These are phyloP conservation scores for Chytriomyces confervae DNA, from an alignment of 192 early-diverging fungal species.

Conservation along the genomic window DNA sequence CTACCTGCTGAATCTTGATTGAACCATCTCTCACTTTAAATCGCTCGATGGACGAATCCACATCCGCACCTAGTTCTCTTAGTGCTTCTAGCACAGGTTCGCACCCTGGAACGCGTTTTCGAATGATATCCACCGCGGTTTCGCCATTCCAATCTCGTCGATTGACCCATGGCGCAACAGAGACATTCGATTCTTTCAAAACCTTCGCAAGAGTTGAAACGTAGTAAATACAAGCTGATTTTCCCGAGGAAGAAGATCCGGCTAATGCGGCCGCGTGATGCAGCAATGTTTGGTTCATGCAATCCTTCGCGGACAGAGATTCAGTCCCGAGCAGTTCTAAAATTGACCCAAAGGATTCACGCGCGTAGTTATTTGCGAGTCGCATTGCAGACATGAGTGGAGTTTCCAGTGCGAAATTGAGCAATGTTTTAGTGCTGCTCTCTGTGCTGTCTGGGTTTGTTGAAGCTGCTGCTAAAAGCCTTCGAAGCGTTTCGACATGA, in stretches of 20 bases:
- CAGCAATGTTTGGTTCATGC: conserved; percentile 11
- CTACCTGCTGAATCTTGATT: too few relatives aligned
- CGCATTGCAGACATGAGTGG: conserved; percentile 21
- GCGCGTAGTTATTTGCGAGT: conserved; percentile 5
- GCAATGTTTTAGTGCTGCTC: background rate
- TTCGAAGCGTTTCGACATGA: background rate
- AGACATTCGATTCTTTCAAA: too few relatives aligned
- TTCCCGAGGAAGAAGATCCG: too few relatives aligned
- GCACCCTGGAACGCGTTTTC: background rate
- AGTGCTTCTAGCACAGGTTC: background rate
- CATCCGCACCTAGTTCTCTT: conserved; percentile 8
- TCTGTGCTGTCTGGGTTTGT: background rate
- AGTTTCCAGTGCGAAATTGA: conserved; percentile 22
- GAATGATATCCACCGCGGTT: conserved; percentile 2
- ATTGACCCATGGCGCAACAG: background rate
- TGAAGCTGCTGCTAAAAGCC: background rate
- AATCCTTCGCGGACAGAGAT: background rate
- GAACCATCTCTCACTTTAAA: too few relatives aligned
- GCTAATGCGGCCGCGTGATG: conserved; percentile 18
- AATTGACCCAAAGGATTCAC: background rate
- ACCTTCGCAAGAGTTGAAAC: too few relatives aligned
- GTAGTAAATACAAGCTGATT: too few relatives aligned
- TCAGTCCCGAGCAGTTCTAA: conserved; percentile 8
- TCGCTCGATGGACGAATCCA: background rate
- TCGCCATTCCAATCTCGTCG: conserved; percentile 25